These are phyloP conservation scores for Coemansia pectinata DNA, from an alignment of 192 early-diverging fungal genomes.

Conservation along the genomic window DNA sequence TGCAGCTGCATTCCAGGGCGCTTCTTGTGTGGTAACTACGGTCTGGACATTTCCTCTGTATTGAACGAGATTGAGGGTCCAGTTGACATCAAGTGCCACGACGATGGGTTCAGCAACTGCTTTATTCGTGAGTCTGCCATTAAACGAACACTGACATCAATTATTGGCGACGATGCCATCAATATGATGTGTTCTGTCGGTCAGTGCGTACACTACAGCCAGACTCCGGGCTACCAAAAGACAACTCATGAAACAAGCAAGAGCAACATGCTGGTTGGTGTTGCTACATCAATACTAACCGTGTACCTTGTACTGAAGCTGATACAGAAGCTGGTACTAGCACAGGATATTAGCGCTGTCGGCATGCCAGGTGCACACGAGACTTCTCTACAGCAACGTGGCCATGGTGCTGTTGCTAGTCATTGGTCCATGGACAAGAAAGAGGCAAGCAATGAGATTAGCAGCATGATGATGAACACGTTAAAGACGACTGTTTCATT, in stretches of 20 bases:
- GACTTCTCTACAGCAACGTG: background rate
- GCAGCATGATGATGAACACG: constrained; percentile 26
- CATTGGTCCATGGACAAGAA: background rate
- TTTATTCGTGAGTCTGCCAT: constrained; percentile 61
- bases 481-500: constrained; percentile 35
- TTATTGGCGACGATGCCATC: constrained; percentile 86
- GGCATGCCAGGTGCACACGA: background rate
- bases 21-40: constrained; percentile 82
- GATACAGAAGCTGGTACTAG: constrained; percentile 28
- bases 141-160: constrained; percentile 39
- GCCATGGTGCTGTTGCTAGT: too few species aligned
- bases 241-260: constrained; percentile 32
- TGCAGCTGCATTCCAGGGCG: constrained; percentile 80
- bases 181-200: constrained; percentile 76
- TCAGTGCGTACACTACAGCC: constrained; percentile 85
- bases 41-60: constrained; percentile 81
- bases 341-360: background rate
- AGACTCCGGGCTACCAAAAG: constrained; percentile 74
- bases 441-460: constrained; percentile 15
- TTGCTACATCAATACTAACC: constrained; percentile 45
- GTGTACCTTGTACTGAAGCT: constrained; percentile 38
- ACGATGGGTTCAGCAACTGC: constrained; percentile 82
- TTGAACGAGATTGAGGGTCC: constrained; percentile 80
- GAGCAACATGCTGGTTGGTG: constrained; percentile 30
- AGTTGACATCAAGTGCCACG: constrained; percentile 65